Conservation (phyloP, 768 basidiomycete genomes). For the Lanmaoa pseudosensibilis region DNA sequence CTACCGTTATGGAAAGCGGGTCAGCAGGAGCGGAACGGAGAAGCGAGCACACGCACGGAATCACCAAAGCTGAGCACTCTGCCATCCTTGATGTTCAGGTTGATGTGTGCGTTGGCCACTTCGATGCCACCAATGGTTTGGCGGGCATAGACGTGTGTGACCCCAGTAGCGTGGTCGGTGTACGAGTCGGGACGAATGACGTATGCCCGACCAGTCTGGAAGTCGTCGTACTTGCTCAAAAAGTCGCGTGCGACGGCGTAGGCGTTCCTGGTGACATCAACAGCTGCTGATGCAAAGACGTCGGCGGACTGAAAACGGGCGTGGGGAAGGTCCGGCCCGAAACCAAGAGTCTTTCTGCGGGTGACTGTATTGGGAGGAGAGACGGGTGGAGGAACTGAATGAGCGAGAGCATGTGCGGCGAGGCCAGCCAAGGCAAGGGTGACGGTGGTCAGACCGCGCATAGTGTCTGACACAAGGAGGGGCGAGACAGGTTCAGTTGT, state of each 20-base stretch:
- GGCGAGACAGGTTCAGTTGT: not conserved
- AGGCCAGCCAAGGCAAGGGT: slow-evolving; percentile 60
- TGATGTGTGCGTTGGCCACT: slow-evolving; percentile 89
- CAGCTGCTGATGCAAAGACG: slow-evolving; percentile 36
- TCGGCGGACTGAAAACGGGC: slow-evolving; percentile 60
- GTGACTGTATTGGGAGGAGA: not conserved
- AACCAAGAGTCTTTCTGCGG: slow-evolving; percentile 83
- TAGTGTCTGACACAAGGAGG: slow-evolving; percentile 24
- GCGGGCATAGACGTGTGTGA: slow-evolving; percentile 86
- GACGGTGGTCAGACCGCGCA: slow-evolving; percentile 68
- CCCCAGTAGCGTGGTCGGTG: slow-evolving; percentile 80
- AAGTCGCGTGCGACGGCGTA: slow-evolving; percentile 63
- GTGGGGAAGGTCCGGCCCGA: slow-evolving; percentile 79
- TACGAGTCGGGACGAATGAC: slow-evolving; percentile 81
- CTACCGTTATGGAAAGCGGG: slow-evolving; percentile 36
- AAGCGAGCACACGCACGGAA: slow-evolving; percentile 54
- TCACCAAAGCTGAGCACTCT: slow-evolving; percentile 83
- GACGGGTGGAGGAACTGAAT: slow-evolving; percentile 27
- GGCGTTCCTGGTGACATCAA: slow-evolving; percentile 47
- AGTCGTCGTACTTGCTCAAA: slow-evolving; percentile 41
- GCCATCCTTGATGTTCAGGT: slow-evolving; percentile 87
- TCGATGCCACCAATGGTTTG: slow-evolving; percentile 86
- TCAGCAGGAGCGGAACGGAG: slow-evolving; percentile 8
- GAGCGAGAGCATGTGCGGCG: slow-evolving; percentile 55
- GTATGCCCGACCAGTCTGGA: slow-evolving; percentile 43